These are phyloP conservation scores for Puccinia novopanici DNA, from an alignment of 1,284 basidiomycete species.

Conservation along the genomic window DNA sequence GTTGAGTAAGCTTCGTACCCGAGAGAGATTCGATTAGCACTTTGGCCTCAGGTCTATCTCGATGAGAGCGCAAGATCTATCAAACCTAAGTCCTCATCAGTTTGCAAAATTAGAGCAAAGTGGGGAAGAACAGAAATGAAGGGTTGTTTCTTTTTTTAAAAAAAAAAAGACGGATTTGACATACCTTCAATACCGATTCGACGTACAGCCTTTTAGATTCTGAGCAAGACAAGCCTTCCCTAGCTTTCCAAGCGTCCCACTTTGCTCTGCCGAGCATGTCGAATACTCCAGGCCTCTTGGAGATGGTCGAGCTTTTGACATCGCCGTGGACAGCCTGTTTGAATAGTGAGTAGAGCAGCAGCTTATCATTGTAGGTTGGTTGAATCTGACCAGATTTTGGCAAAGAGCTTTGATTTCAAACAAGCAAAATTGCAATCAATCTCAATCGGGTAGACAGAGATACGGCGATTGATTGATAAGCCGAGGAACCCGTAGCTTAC, in stretches of 20 bases:
- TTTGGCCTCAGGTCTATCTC: constrained; percentile 34
- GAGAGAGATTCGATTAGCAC: constrained; percentile 27
- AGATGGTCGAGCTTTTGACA: constrained; percentile 23
- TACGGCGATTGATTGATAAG: neutral
- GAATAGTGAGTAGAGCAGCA: constrained; percentile 45
- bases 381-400: constrained; percentile 39
- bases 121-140: neutral
- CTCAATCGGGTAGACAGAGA: neutral
- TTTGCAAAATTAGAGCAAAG: neutral
- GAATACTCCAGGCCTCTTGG: constrained; percentile 39
- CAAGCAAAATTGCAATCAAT: neutral
- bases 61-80: constrained; percentile 43
- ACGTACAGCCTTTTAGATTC: constrained; percentile 42
- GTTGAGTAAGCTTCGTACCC: constrained; percentile 14
- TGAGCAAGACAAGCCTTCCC: constrained; percentile 23
- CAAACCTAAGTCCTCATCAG: constrained; percentile 24
- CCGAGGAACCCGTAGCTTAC: constrained; percentile 10
- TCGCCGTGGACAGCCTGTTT: constrained; percentile 44
- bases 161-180: constrained; percentile 19
- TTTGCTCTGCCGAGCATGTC: constrained; percentile 47
- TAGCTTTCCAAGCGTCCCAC: constrained; percentile 47
- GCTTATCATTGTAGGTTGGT: constrained; percentile 45
- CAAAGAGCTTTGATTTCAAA: constrained; percentile 2
- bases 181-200: constrained; percentile 41
- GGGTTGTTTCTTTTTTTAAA: neutral